A percentile compares a stretch with the other conserved stretches of the same genome.
Evolutionary conservation across 768 basidiomycete species (phyloP).

Genomic region (Tulasnella sp.): DNA sequence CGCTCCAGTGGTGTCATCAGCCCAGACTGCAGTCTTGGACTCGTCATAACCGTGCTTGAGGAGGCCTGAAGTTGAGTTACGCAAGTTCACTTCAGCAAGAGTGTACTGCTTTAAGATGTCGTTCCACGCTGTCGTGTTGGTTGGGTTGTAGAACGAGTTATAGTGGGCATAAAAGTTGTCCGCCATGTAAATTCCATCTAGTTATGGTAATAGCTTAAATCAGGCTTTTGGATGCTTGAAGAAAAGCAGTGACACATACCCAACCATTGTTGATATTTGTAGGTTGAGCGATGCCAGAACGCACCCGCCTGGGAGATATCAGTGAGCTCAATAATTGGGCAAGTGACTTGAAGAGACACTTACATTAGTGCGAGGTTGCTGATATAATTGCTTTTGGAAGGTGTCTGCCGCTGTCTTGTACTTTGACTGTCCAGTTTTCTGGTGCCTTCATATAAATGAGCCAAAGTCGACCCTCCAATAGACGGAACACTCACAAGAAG

Average conservation of each 20-base stretch:
- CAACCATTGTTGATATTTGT: too few relatives aligned
- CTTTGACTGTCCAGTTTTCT: constrained; percentile 28
- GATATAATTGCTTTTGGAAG: constrained; percentile 30
- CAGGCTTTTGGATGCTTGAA: too few relatives aligned
- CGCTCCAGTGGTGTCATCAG: constrained; percentile 34
- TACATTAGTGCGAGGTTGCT: constrained; percentile 34
- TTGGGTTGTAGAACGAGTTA: constrained; percentile 27
- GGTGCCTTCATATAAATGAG: constrained; percentile 28
- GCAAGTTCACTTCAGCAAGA: constrained; percentile 34
- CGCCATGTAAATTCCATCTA: constrained; percentile 36
- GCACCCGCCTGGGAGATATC: constrained; percentile 35
- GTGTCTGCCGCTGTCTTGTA: constrained; percentile 33
- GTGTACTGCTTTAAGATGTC: constrained; percentile 33
- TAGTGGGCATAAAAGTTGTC: constrained; percentile 35
- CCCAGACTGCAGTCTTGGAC: constrained; percentile 33
- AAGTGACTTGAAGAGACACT: too few relatives aligned
- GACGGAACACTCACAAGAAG: constrained; percentile 25
- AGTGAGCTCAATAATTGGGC: too few relatives aligned
- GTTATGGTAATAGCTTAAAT: too few relatives aligned
- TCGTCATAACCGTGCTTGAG: constrained; percentile 41
- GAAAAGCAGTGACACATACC: too few relatives aligned
- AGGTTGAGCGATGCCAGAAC: constrained; percentile 41
- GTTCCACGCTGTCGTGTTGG: constrained; percentile 30
- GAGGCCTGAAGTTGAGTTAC: constrained; percentile 30
- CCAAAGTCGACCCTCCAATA: too few relatives aligned